Evolutionary conservation across 768 basidiomycete species (phyloP), one percentile per base, ranked within the genome.

Genomic region (Thelephora ganbajun): DNA sequence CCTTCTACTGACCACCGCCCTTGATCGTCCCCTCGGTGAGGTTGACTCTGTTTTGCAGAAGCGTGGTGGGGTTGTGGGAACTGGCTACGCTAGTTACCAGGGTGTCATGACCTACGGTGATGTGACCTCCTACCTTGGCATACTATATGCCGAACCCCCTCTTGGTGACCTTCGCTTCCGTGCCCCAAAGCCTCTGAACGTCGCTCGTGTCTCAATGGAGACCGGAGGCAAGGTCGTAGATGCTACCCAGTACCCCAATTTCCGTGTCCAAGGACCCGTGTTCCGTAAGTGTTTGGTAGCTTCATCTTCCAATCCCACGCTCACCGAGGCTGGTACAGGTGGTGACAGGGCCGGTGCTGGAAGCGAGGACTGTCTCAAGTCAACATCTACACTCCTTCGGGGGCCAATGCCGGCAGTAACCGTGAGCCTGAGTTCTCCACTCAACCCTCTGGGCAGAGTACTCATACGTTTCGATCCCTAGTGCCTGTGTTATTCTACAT

Each of bases 311-410:
- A 23, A 14, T 22, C 36, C 41, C 12, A 2, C 33, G 33, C 43
- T 47, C 20, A 49, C 58, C 11, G 23, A 9, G 2, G 18, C 33
- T 43, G 20, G 44, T 51, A 6, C 35, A 78, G 73, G 42, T 16
- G 73, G 72, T 7, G 77, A 77, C 54, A 68, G 72, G 19, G 78
- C 79, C 43, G 78, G 79, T 23, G 76, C 76, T 11, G 79, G 80
- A 11, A 73, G 71, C 37, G 79, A 82, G 60, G 79, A 81, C 51
- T 82, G 78, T 52, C 59, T 82, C 33, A 80, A 80, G 63, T 80
- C n/a, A 79, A 82, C 56, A 67, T 83, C 11, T 81, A 80, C 48
- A 61, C 74, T 9, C 79, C 80, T 2, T 61, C 65, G 5, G 67
- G 68, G 6, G 68, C 71, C 2, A 71, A 67, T 33, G 54, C 59